phyloP scores from a whole-genome alignment of 2,329 filamentous ascomycete genomes.

The Phialemoniopsis sp. region DNA sequence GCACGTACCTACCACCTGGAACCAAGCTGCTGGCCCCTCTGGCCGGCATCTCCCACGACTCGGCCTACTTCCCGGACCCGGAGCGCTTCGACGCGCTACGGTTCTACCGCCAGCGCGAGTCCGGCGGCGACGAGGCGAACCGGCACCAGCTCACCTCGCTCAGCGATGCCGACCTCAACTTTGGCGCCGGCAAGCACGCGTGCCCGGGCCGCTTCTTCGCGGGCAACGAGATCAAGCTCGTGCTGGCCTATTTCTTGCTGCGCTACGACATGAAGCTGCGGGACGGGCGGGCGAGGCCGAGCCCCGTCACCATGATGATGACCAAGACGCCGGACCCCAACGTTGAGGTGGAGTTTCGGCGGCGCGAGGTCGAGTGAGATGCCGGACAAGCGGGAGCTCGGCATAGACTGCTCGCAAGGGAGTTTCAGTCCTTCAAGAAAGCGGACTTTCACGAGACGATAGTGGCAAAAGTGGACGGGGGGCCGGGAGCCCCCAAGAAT shows the following conservation, averaged over 20 bases:
- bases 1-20: conserved; percentile 35
- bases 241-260: conserved; percentile 34
- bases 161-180: conserved; percentile 36
- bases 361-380: conserved; percentile 16
- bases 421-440: too few relatives aligned
- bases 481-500: too few relatives aligned
- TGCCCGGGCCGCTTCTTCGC: conserved; percentile 46
- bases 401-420: too few relatives aligned
- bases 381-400: conserved; percentile 6
- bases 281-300: conserved; percentile 32
- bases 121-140: conserved; percentile 29
- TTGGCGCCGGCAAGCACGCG: conserved; percentile 41
- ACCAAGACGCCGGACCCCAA: conserved; percentile 34
- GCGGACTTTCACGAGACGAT: too few relatives aligned
- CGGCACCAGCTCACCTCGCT: conserved; percentile 38
- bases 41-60: conserved; percentile 35
- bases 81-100: conserved; percentile 43
- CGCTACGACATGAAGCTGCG: conserved; percentile 36
- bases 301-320: conserved; percentile 35
- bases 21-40: conserved; percentile 36
- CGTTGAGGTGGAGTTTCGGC: conserved; percentile 32
- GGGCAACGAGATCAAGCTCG: conserved; percentile 38
- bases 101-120: conserved; percentile 39
- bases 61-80: conserved; percentile 31
- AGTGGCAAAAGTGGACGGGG: too few relatives aligned